Base-by-base conservation (phyloP, 441 rosid genomes). In the Aquilaria agallochum region DNA sequence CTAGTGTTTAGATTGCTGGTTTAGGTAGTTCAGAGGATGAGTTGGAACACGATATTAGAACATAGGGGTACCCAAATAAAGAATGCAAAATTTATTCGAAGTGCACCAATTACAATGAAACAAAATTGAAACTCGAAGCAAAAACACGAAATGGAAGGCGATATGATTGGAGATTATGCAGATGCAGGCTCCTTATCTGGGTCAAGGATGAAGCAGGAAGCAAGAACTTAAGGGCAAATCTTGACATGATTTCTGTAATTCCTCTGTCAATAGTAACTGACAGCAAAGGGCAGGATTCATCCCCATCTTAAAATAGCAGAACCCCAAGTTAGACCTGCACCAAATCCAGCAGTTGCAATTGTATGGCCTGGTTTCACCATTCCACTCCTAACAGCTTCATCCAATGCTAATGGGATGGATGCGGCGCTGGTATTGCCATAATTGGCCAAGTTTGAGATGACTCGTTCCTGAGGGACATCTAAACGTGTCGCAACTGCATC, bases 351-450 rank as follows among this genome's bases (percentile, higher is more conserved):
- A 34, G 97, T 52, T 0, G 92, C 97, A 15, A 94, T 86, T 10
- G 77, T 79, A 56, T 95, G 87, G 42, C 99, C 92, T 15, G 83
- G 53, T 77, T 86, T 86, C 74, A 95, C 95, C 77, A 86, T 89
- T 32, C 97, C 97, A 5, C 91, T 75, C 65, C 96, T 78, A 30
- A 91, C 97, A 2, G 94, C 91, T 69, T 95, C 97, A 64, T 95
- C 99, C 76, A 95, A 72, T 45, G 97, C 99, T 63, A 89, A 67
- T 49, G 99, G 97, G 62, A 95, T 89, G 3, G 99, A 91, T 62
- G 96, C 94, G 47, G 97, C 89, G n/a, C 97, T 91, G 5, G 97
- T 86, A 84, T 91, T 95, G 0, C 99, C 97, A 49, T 91, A 95
- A 65, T 85, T 86, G 49, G 89, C 96, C 77, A 94, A 67, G 58